Percentiles rank a stretch among this genome's conserved stretches.
Conservation (phyloP, 1,284 basidiomycete species). For the Cryptococcus sp. region DNA sequence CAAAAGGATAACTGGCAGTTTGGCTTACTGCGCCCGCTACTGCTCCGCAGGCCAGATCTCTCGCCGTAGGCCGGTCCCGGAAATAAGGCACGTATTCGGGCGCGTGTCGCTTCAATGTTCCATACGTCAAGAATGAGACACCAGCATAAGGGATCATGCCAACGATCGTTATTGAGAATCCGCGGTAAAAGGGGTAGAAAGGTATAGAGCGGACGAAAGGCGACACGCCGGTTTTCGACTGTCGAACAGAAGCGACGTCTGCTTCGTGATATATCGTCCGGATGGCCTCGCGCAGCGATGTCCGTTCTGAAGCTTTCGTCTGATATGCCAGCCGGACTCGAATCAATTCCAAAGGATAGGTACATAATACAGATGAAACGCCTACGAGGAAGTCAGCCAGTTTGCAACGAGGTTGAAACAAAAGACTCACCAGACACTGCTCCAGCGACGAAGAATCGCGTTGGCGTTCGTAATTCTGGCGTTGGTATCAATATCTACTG, state of each 20-base stretch:
- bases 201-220: constrained; percentile 52
- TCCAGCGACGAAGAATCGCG: constrained; percentile 83
- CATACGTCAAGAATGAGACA: constrained; percentile 92
- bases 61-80: constrained; percentile 46
- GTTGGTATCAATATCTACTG: constrained; percentile 75
- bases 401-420: not conserved
- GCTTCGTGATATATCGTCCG: constrained; percentile 71
- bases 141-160: constrained; percentile 98
- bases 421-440: constrained; percentile 70
- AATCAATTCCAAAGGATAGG: constrained; percentile 93
- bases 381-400: constrained; percentile 57
- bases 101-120: constrained; percentile 70
- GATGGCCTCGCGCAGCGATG: constrained; percentile 66
- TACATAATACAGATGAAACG: constrained; percentile 82
- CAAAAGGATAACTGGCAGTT: constrained; percentile 93
- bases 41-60: constrained; percentile 77
- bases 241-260: constrained; percentile 20
- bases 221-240: constrained; percentile 28
- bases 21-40: constrained; percentile 87
- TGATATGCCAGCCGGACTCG: constrained; percentile 94
- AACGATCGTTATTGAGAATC: constrained; percentile 84
- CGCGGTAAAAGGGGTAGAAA: constrained; percentile 72
- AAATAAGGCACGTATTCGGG: constrained; percentile 50
- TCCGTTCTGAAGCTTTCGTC: constrained; percentile 61
- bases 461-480: constrained; percentile 71